Conservation (phyloP, 1,139 yeast genomes). For the Blastobotrys ciferrii region DNA sequence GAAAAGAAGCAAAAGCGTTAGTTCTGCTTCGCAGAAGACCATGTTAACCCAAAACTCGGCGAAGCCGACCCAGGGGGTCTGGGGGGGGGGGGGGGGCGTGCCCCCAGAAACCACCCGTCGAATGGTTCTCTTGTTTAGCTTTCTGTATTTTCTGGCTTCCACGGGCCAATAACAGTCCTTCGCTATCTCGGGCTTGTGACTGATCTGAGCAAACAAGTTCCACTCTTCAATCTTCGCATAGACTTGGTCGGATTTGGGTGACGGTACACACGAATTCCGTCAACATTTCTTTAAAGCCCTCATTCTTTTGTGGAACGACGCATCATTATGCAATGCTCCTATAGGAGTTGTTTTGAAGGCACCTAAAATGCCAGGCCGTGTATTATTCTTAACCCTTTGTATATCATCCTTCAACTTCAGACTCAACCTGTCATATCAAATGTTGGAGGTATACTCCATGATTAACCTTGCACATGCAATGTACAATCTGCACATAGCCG, state of each 20-base stretch:
- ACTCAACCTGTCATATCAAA: slow-evolving; percentile 2
- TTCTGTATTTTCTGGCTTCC: background rate
- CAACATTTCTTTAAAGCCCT: background rate
- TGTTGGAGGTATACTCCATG: background rate
- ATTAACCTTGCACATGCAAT: slow-evolving; percentile 1
- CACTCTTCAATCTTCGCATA: background rate
- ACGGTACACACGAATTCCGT: slow-evolving; percentile 1
- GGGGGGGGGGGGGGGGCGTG: no score
- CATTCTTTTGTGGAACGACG: background rate
- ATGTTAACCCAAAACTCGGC: no score
- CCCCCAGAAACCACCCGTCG: no score
- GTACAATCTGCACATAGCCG: slow-evolving; percentile 1
- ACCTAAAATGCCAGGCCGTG: background rate
- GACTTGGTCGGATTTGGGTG: background rate
- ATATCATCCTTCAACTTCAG: background rate
- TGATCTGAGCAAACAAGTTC: background rate
- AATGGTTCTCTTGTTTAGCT: no score
- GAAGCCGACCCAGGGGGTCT: no score
- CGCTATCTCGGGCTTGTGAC: background rate
- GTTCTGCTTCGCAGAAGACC: no score
- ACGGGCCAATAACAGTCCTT: slow-evolving; percentile 1
- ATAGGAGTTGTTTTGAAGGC: background rate
- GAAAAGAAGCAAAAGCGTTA: no score
- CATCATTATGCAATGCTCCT: slow-evolving; percentile 3
- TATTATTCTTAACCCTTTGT: slow-evolving; percentile 5